Evolutionary conservation across 495 filamentous ascomycete genomes (phyloP).

Genomic region (Bathelium albidoporum): DNA sequence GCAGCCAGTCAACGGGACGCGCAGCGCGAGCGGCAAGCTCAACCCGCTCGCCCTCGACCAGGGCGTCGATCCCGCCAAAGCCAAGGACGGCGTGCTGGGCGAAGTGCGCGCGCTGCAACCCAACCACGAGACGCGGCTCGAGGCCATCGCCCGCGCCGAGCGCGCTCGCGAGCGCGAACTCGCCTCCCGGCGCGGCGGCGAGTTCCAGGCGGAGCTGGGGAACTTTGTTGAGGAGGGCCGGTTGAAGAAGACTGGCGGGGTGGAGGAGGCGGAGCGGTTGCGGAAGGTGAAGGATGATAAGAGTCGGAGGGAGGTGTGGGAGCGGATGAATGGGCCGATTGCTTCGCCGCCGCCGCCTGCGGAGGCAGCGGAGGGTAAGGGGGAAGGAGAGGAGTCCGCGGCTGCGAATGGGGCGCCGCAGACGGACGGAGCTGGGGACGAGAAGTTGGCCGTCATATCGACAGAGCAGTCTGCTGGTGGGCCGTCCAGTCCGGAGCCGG

Average conservation of each 20-base stretch:
- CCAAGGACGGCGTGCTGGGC: slow-evolving; percentile 81
- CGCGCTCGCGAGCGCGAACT: slow-evolving; percentile 79
- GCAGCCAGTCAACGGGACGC: background rate
- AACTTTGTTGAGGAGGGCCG: slow-evolving; percentile 83
- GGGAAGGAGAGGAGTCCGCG: slow-evolving; percentile 70
- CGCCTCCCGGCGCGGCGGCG: slow-evolving; percentile 61
- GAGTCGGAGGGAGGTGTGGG: slow-evolving; percentile 77
- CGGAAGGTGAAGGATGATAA: slow-evolving; percentile 79
- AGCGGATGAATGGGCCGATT: slow-evolving; percentile 28
- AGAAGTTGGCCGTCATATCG: slow-evolving; percentile 6
- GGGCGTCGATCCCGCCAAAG: slow-evolving; percentile 60
- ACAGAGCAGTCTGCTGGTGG: background rate
- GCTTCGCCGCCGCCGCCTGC: slow-evolving; percentile 19
- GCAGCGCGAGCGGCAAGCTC: slow-evolving; percentile 31
- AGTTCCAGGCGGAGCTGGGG: slow-evolving; percentile 81
- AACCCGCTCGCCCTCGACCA: slow-evolving; percentile 51
- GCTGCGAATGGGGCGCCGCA: slow-evolving; percentile 79
- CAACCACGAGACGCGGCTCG: slow-evolving; percentile 83
- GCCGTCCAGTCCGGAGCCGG: slow-evolving; percentile 13
- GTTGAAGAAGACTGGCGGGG: slow-evolving; percentile 88
- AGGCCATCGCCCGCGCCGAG: slow-evolving; percentile 93
- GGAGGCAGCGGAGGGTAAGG: slow-evolving; percentile 52
- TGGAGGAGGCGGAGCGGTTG: slow-evolving; percentile 85
- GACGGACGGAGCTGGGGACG: slow-evolving; percentile 37
- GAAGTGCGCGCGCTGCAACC: slow-evolving; percentile 92